Evolutionary conservation across 352 stramenopile species (phyloP), one percentile per base, ranked within the genome.

Genomic region (Pythium dissotocum): DNA sequence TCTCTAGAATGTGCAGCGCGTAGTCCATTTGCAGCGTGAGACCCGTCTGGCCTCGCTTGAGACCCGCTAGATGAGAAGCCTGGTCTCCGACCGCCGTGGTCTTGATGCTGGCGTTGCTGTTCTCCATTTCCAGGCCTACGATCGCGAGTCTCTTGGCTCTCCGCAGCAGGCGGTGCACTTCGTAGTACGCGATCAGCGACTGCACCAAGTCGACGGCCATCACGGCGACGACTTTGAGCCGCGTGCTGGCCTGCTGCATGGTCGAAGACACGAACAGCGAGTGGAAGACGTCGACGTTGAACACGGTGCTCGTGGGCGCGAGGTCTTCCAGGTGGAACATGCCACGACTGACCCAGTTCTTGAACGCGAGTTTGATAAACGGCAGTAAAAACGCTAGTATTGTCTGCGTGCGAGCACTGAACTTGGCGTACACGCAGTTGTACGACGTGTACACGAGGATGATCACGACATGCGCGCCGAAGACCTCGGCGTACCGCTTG

Each of bases 271-370:
- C 54, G 30, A 73, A 76, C 28, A 78, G 46, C 16, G 72, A 56
- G 46, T 71, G 69, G 24, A 78, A 63, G 16, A 76, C 44, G 24
- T 78, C 72, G 5, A 71, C 63, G 36, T 76, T 78, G 57, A 75
- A 76, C 14, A 73, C 67, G 5, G 74, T 59, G 4, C 66, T 40
- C 12, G 69, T 67, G 13, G 71, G 67, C 26, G 74, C 51, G 8
- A 60, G 61, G 24, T 54, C 61, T 28, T 67, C 48, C 13, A 67
- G 21, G 49, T 67, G 58, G 21, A 52, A 30, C 32, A 58, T 30
- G 49, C 21, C 59, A 9, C 46, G 59, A 4, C 28, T 38, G 5
- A 21, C 21, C 28, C 58, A 63, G 26, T 53, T 64, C 38, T 33
- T 53, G 60, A 36, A 66, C 12, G 32, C 33, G 49, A 49, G 32